phyloP scores from a whole-genome alignment of 2,329 filamentous ascomycete genomes.

The Furcasterigmium furcatum region DNA sequence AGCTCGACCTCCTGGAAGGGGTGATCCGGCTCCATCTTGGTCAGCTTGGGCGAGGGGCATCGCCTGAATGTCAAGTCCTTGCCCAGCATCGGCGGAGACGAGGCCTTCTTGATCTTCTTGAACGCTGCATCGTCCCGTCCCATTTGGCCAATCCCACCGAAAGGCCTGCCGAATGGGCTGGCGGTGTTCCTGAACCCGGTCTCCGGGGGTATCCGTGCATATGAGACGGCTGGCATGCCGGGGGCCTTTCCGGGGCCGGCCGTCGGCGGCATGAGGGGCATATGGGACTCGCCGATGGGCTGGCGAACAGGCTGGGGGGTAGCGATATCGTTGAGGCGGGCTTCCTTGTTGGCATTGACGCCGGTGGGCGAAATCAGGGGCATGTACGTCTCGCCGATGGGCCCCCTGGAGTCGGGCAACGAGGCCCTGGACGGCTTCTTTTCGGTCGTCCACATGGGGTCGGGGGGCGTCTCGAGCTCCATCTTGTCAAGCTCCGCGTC shows the following conservation, averaged over 20 bases:
- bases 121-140: slow-evolving; percentile 32
- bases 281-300: slow-evolving; percentile 7
- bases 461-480: slow-evolving; percentile 33
- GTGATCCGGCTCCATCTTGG: slow-evolving; percentile 78
- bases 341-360: neutral
- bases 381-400: slow-evolving; percentile 13
- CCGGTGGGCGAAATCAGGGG: slow-evolving; percentile 7
- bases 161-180: slow-evolving; percentile 39
- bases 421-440: slow-evolving; percentile 9
- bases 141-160: slow-evolving; percentile 28
- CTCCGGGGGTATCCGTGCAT: slow-evolving; percentile 33
- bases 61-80: slow-evolving; percentile 75
- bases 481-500: slow-evolving; percentile 31
- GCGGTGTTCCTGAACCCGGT: slow-evolving; percentile 28
- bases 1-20: slow-evolving; percentile 46
- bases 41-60: slow-evolving; percentile 80
- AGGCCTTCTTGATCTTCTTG: slow-evolving; percentile 45
- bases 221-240: slow-evolving; percentile 15
- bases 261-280: slow-evolving; percentile 5
- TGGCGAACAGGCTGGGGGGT: slow-evolving; percentile 4
- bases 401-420: slow-evolving; percentile 1
- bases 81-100: slow-evolving; percentile 85
- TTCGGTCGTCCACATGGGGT: slow-evolving; percentile 37
- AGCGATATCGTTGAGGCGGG: slow-evolving; percentile 4
- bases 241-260: slow-evolving; percentile 4